Conservation (phyloP, 345 rosid genomes). For the Capsella bursapastoris region DNA sequence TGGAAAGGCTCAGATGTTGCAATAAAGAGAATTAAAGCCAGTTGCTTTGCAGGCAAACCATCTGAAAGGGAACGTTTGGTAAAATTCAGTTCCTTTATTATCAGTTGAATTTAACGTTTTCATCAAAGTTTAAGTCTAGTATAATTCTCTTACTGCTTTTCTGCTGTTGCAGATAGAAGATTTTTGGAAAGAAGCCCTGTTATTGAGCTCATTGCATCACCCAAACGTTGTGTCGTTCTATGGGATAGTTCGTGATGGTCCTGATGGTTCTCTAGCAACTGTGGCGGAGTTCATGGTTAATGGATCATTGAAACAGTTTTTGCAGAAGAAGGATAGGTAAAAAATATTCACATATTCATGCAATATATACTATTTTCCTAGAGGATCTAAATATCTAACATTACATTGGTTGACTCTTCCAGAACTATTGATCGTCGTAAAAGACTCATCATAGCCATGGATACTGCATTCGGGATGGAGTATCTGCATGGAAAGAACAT, state of each 20-base stretch:
- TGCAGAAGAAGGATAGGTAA: conserved; percentile 97
- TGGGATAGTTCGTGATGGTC: conserved; percentile 99
- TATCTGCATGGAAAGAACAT: conserved; percentile 96
- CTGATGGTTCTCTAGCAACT: conserved; percentile 94
- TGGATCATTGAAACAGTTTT: conserved; percentile 96
- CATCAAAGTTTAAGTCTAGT: not conserved
- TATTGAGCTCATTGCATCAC: conserved; percentile 96
- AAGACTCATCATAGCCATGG: conserved; percentile 98
- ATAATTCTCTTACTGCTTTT: conserved; percentile 25
- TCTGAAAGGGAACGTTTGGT: conserved; percentile 92
- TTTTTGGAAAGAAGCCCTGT: conserved; percentile 97
- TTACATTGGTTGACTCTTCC: conserved; percentile 38
- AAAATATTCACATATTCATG: conserved; percentile 16
- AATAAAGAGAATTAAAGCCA: conserved; percentile 95
- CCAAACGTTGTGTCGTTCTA: conserved; percentile 98
- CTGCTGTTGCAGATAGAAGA: conserved; percentile 77
- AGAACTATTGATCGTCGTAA: conserved; percentile 99
- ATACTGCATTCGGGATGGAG: conserved; percentile 99
- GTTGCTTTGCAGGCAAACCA: conserved; percentile 99
- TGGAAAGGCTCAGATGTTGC: conserved; percentile 99
- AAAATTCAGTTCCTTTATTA: conserved; percentile 8
- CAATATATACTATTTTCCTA: not conserved
- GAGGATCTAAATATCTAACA: conserved; percentile 21
- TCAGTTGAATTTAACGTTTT: not conserved
- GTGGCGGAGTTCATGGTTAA: conserved; percentile 98